Evolutionary conservation across 768 basidiomycete genomes (phyloP).

Genomic region (Wakefieldia striispora): DNA sequence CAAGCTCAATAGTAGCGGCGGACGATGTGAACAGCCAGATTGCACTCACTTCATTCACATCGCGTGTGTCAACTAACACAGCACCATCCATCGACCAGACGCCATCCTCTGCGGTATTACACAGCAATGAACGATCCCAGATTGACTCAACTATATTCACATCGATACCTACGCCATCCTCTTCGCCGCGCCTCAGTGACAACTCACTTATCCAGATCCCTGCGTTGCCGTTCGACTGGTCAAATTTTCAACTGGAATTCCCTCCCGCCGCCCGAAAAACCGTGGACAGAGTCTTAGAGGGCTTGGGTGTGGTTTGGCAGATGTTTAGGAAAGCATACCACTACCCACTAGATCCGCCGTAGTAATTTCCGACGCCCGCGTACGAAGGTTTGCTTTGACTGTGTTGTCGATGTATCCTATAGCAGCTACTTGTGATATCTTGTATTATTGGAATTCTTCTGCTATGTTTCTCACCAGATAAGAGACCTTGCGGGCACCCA

Average conservation of each 20-base stretch:
- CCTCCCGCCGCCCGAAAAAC: constrained; percentile 21
- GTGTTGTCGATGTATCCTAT: constrained; percentile 11
- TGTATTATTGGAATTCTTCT: no score
- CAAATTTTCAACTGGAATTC: constrained; percentile 25
- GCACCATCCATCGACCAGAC: constrained; percentile 3
- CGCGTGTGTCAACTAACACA: constrained; percentile 9
- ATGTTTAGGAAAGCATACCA: constrained; percentile 31
- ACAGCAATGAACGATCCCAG: constrained; percentile 10
- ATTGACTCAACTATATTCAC: constrained; percentile 8
- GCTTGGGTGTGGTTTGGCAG: constrained; percentile 30
- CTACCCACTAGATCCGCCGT: constrained; percentile 35
- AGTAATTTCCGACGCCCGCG: constrained; percentile 3
- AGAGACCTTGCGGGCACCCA: background rate
- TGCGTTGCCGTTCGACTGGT: constrained; percentile 29
- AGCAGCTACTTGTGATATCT: background rate
- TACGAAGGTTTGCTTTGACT: constrained; percentile 5
- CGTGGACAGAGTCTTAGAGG: constrained; percentile 26
- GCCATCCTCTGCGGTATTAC: constrained; percentile 4
- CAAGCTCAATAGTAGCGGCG: background rate
- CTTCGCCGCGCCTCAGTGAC: constrained; percentile 10
- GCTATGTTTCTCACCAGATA: no score
- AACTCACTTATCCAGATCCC: constrained; percentile 20
- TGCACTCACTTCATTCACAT: constrained; percentile 2
- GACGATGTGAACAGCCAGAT: constrained; percentile 2
- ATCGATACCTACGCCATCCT: constrained; percentile 13